Base-by-base conservation (phyloP, 225 moss, liverwort and hornwort genomes). In the Climacium dendroides region DNA sequence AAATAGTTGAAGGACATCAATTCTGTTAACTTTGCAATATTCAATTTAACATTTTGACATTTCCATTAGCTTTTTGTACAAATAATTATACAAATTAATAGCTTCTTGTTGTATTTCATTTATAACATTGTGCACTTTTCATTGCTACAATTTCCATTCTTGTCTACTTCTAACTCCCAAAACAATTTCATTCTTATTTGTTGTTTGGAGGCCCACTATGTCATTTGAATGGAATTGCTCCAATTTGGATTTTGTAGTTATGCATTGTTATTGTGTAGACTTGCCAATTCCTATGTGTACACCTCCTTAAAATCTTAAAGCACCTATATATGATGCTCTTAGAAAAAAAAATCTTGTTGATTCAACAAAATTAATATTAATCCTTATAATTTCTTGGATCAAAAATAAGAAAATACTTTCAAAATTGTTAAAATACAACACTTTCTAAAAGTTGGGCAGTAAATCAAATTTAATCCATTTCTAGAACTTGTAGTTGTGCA, bases 181-280 rank as follows among this genome's bases (percentile, higher is more conserved):
- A 70, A 70, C 2, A 0, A 23, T 67, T 67, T 22, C 12, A 25
- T 41, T 39, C 23, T 39, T 41, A 39, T 41, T 70, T 70, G 24
- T 70, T 70, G 14, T 41, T 39, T 25, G 0, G 0, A 1, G 15
- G 25, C 14, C 5, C 6, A 39, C 14, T 5, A 8, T 0, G 3
- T 6, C n/a, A n/a, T n/a, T n/a, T n/a, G n/a, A 67, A 67, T 23
- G 22, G 13, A 37, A 37, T 23, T 69, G 70, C 70, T 41, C 15
- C 11, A 41, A 41, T 41, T 70, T 41, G 6, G 3, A 0, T 25
- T 64, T 13, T 69, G 13, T 0, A 24, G 0, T 24, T 24, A 34
- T 64, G 9, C 5, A 63, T 18, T 17, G 9, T 63, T 34, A 9
- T 34, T 63, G 17, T 34, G 13, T 5, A 64, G 34, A 14, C 18